Evolutionary conservation across 2,329 filamentous ascomycete species (phyloP).

Genomic region (Graphiopsis chlorocephala): DNA sequence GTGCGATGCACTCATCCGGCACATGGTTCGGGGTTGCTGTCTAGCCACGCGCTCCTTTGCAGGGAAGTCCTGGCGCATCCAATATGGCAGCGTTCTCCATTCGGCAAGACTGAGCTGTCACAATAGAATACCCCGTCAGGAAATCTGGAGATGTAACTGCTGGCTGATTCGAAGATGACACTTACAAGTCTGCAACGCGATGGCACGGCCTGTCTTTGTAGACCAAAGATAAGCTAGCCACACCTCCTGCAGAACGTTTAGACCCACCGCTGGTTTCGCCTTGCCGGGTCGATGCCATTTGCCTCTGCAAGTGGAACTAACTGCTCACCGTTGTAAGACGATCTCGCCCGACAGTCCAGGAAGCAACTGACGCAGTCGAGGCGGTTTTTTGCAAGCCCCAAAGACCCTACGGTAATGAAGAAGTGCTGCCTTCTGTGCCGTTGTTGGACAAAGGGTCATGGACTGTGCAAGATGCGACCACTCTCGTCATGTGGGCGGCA

Average conservation of each 20-base stretch:
- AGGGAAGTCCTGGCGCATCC: not conserved
- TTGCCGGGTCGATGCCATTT: not conserved
- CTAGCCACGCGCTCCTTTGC: not conserved
- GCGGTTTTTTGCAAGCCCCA: not conserved
- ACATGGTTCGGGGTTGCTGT: not conserved
- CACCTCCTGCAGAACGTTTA: not conserved
- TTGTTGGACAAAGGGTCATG: not conserved
- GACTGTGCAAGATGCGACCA: not conserved
- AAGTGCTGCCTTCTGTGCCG: not conserved
- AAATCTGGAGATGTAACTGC: not conserved
- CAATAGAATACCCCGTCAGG: not conserved
- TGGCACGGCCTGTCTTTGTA: not conserved
- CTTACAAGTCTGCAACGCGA: not conserved
- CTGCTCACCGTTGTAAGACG: not conserved
- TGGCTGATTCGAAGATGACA: not conserved
- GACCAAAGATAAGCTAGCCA: not conserved
- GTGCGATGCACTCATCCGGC: not conserved
- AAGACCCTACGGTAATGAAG: not conserved
- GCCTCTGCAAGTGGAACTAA: not conserved
- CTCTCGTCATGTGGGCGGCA: not conserved
- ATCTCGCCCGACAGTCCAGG: not conserved
- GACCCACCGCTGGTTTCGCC: not conserved
- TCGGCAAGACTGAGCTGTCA: not conserved
- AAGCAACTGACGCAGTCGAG: not conserved
- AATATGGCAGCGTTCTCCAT: not conserved